Evolutionary conservation across 2,329 filamentous ascomycete species (phyloP), one percentile per base, ranked within the genome.

Genomic region (Trichoderma gracile): DNA sequence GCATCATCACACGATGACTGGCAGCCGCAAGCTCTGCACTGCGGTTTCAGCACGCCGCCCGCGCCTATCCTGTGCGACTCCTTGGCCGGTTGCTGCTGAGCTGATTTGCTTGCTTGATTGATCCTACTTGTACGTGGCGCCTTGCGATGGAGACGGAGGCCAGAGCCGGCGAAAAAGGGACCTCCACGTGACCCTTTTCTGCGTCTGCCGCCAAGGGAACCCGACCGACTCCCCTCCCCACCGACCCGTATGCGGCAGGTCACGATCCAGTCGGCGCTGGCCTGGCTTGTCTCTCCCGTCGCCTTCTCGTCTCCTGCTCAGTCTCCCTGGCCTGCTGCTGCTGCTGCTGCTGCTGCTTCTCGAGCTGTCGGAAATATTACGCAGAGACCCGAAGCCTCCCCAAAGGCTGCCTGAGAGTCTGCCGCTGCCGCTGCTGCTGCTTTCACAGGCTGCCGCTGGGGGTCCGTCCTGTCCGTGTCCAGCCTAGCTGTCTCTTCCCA

Each of bases 161-260:
- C 47, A 61, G 21, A 33, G 30, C 43, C 30, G 47, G 58, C 58
- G 25, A 53, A 61, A 60, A 61, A 61, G 58, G 47, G 58, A 52
- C 58, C n/a, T 53, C 64, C 64, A 66, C 64, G 64, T 66, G 61
- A 63, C 61, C 53, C 61, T 47, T 54, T 55, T 54, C 33, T 49
- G 33, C 33, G 33, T 55, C 30, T 49, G 52, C 43, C 55, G 64
- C 64, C 60, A 64, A 64, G 47, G 50, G 60, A 53, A 56, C 47
- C 53, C 33, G 40, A 63, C 60, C 64, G 42, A 49, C 64, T 42
- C 59, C 19, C 33, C 59, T 38, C 64, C 54, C 61, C 61, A 63
- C 61, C 47, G 61, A 43, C 59, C 64, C 60, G 55, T 63, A 66
- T 65, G 64, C 54, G 64, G 64, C 64, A 66, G 64, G 64, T 63